Base-by-base conservation (phyloP, 305 asterid genomes). In the Fraxinus xanthoxyloides region DNA sequence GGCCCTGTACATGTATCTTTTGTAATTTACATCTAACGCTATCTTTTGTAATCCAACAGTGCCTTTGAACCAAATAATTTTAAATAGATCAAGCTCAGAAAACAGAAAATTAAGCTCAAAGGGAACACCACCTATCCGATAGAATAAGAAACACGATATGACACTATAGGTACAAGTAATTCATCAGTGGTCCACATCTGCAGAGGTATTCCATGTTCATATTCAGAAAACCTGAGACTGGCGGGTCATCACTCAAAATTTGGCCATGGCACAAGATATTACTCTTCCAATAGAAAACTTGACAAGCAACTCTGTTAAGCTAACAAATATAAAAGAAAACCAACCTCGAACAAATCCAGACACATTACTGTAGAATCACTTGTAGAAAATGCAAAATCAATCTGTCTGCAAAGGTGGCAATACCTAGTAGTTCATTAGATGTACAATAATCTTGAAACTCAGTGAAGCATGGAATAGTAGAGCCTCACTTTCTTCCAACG, bases 401-500 rank as follows among this genome's bases (percentile, higher is more conserved):
- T 21, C 34, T 40, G 38, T 75, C 23, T 2, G 10, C 21, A 24
- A 75, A 75, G 38, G 32, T 40, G 5, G 21, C 4, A 17, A 43
- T 38, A n/a, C 67, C 56, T 12, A 26, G 17, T 3, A 67, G 74
- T 26, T 21, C 15, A 21, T 26, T 10, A 79, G 54, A 35, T 32
- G 77, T 79, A 78, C 81, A 76, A 4, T 15, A 36, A 76, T 9
- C 19, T 10, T 65, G 19, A 24, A 63, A 61, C 7, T 65, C n/a
- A 0, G 34, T 54, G 35, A 36, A 43, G 82, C 74, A 21, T 48
- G 21, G 17, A 79, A 32, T 30, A 61, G 77, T 67, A 56, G 48
- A 30, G 74, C 72, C 17, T 80, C 83, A 31, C 76, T 76, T 81
- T 74, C 80, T 15, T 75, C 80, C 46, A 70, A 48, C 17, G 10